These are phyloP conservation scores for Teunomyces barrocoloradensis DNA, from an alignment of 805 yeast genomes.

Conservation along the genomic window DNA sequence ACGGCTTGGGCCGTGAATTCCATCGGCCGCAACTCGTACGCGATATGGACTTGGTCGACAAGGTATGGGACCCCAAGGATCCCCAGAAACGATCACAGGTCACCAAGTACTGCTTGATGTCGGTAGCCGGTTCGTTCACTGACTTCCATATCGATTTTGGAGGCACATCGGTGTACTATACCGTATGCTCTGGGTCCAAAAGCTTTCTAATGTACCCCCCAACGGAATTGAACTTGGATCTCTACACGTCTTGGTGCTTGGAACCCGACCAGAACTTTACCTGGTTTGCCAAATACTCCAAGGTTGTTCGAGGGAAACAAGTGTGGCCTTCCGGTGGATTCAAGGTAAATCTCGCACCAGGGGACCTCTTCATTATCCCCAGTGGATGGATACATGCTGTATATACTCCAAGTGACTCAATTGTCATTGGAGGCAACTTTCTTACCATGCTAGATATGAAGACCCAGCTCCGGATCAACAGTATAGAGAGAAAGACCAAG, in stretches of 20 bases:
- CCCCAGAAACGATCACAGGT: constrained; percentile 51
- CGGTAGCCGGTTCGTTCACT: constrained; percentile 75
- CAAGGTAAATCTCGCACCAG: constrained; percentile 51
- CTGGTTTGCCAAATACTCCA: constrained; percentile 60
- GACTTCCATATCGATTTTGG: constrained; percentile 93
- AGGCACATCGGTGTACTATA: constrained; percentile 89
- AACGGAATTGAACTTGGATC: constrained; percentile 54
- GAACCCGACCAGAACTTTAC: constrained; percentile 57
- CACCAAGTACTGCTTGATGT: constrained; percentile 80
- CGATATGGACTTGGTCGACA: constrained; percentile 64
- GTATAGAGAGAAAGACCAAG: constrained; percentile 62
- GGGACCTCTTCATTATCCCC: constrained; percentile 80
- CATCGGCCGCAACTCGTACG: constrained; percentile 65
- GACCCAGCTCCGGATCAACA: constrained; percentile 59
- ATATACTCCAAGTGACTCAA: constrained; percentile 73
- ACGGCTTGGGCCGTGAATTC: constrained; percentile 47
- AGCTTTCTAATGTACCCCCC: constrained; percentile 81
- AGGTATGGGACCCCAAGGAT: constrained; percentile 51
- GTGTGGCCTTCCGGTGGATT: constrained; percentile 42
- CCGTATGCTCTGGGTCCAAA: constrained; percentile 72
- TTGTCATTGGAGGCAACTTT: constrained; percentile 87
- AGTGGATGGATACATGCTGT: constrained; percentile 95
- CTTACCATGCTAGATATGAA: constrained; percentile 61
- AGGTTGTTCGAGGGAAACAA: constrained; percentile 27
- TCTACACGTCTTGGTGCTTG: constrained; percentile 71